These are phyloP conservation scores for Botrytis pseudocinerea DNA, from an alignment of 2,329 filamentous ascomycete species.

Conservation along the genomic window DNA sequence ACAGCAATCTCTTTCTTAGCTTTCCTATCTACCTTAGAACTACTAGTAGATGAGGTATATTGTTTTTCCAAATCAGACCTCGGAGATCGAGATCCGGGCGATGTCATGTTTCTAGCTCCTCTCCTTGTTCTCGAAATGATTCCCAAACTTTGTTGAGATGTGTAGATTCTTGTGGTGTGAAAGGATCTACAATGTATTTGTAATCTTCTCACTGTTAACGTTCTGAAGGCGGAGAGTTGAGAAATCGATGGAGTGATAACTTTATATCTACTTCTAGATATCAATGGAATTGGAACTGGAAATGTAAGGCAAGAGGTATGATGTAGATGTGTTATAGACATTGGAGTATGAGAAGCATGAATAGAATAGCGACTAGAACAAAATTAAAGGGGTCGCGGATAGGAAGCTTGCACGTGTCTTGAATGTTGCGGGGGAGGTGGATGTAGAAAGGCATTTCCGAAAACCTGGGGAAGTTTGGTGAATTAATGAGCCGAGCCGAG, in stretches of 20 bases:
- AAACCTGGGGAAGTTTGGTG: conserved; percentile 18
- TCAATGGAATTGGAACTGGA: neutral
- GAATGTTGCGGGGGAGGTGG: neutral
- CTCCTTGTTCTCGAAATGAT: neutral
- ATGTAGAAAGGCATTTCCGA: neutral
- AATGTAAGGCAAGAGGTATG: neutral
- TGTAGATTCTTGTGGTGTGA: neutral
- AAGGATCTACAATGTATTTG: neutral
- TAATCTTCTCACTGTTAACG: neutral
- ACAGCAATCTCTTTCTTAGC: conserved; percentile 40
- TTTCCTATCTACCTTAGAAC: conserved; percentile 4
- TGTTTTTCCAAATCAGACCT: conserved; percentile 34
- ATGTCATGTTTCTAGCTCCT: conserved; percentile 18
- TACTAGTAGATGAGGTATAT: conserved; percentile 37
- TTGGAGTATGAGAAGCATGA: neutral
- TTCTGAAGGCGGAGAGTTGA: neutral
- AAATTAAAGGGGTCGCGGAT: neutral
- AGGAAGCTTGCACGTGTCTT: neutral
- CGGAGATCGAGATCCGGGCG: conserved; percentile 10
- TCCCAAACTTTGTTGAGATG: neutral
- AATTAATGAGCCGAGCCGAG: neutral
- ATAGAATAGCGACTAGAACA: neutral
- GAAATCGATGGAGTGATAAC: neutral
- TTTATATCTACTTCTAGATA: neutral
- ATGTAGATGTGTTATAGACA: neutral